Evolutionary conservation across 352 stramenopile species (phyloP), one percentile per base, ranked within the genome.

Genomic region (Phytopythium chamaehyphon): DNA sequence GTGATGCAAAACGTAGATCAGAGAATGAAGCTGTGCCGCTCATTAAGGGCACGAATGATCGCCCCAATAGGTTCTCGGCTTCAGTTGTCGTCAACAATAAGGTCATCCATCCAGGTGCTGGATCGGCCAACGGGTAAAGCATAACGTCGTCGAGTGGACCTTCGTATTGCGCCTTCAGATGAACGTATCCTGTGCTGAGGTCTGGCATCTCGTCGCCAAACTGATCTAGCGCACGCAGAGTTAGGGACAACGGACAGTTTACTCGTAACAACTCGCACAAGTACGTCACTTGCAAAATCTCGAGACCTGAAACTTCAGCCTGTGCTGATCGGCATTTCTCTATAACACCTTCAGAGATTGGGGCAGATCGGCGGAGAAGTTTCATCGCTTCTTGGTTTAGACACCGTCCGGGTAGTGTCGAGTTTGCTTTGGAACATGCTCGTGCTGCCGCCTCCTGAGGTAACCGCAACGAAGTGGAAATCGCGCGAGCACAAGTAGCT

Each of bases 161-260:
- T 21, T 56, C 18, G 28, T 35, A 19, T 19, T 47, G 47, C 10
- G 59, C 66, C 7, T 35, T 26, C 8, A 71, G 26, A 36, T 71
- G 40, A 7, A 86, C 37, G 28, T 71, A 69, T 8, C 71, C 64
- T 16, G 39, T 18, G 11, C 24, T 65, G 35, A 67, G 56, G 1
- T 10, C 64, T 59, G 54, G 19, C 59, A 88, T 73, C 2, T 64
- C 47, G 40, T 74, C 55, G 24, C 64, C 66, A 22, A 83, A 90
- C 60, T 90, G 79, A 49, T 87, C 73, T 7, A 83, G 38, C 11
- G 83, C 59, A 14, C 66, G 61, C 14, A 82, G 6, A 22, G 62
- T 54, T 16, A 87, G 47, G 14, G 57, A 58, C 24, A 86, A 39
- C 2, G 56, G 50, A 42, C 76, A 90, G 31, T 67, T 64, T 0